Evolutionary conservation across 192 early-diverging fungal genomes (phyloP).

Genomic region (Entomortierella lignicola): DNA sequence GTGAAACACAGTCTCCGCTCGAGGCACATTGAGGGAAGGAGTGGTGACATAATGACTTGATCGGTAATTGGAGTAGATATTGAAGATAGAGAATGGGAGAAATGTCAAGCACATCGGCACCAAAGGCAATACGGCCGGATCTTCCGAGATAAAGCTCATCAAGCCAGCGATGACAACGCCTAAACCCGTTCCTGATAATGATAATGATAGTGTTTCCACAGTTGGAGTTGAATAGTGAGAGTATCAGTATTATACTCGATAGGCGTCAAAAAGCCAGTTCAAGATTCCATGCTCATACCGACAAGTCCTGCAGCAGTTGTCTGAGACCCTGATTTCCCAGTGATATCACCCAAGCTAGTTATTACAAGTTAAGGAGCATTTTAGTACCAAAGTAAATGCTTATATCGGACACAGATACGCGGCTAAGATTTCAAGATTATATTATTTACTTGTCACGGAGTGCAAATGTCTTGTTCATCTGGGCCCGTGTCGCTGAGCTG

Average conservation of each 20-base stretch:
- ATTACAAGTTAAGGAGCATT: background rate
- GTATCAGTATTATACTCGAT: background rate
- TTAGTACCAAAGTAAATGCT: background rate
- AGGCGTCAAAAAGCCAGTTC: background rate
- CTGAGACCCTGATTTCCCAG: slow-evolving; percentile 87
- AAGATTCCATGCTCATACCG: slow-evolving; percentile 61
- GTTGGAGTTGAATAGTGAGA: background rate
- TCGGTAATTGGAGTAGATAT: slow-evolving; percentile 78
- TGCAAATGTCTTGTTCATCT: slow-evolving; percentile 84
- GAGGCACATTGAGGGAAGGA: slow-evolving; percentile 68
- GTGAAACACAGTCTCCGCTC: slow-evolving; percentile 58
- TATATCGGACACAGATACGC: background rate
- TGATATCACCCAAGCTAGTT: slow-evolving; percentile 80
- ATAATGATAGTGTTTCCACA: background rate
- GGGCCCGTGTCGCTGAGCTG: slow-evolving; percentile 79
- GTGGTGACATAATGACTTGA: slow-evolving; percentile 75
- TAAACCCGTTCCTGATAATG: slow-evolving; percentile 49
- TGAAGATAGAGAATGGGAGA: slow-evolving; percentile 75
- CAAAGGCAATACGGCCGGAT: slow-evolving; percentile 52
- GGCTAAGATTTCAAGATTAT: background rate
- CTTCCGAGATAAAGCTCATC: slow-evolving; percentile 54
- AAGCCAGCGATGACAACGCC: slow-evolving; percentile 57
- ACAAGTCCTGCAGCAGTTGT: slow-evolving; percentile 83
- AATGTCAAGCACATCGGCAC: slow-evolving; percentile 71
- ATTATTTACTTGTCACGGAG: slow-evolving; percentile 71